phyloP scores from a whole-genome alignment of 2,329 filamentous ascomycete species.

The Venturia effusa region DNA sequence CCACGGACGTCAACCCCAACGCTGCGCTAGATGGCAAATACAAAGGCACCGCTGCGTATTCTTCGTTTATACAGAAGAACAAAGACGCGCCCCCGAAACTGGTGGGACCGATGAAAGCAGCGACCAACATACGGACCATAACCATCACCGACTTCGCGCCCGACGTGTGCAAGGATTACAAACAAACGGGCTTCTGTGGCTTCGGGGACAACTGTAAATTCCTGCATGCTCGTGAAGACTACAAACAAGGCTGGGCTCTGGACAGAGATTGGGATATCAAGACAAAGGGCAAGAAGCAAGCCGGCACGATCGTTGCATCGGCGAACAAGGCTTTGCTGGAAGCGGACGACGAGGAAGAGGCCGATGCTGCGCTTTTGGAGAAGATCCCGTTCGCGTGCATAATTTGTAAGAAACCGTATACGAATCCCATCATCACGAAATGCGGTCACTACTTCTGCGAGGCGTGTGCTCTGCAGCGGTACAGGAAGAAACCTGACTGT shows the following conservation, averaged over 20 bases:
- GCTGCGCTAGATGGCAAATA: slow-evolving; percentile 51
- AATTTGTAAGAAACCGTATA: slow-evolving; percentile 72
- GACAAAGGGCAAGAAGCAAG: slow-evolving; percentile 49
- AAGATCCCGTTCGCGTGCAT: slow-evolving; percentile 85
- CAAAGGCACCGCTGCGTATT: slow-evolving; percentile 62
- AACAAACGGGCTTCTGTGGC: slow-evolving; percentile 50
- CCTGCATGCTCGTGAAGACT: slow-evolving; percentile 64
- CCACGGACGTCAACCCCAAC: background rate
- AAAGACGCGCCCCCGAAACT: slow-evolving; percentile 57
- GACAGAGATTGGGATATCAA: slow-evolving; percentile 88
- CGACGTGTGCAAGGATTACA: slow-evolving; percentile 78
- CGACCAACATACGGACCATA: slow-evolving; percentile 81
- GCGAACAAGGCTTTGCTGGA: slow-evolving; percentile 39
- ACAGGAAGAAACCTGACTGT: slow-evolving; percentile 77
- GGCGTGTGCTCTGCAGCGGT: slow-evolving; percentile 73
- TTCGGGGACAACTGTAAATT: slow-evolving; percentile 78
- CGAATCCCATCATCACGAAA: slow-evolving; percentile 70
- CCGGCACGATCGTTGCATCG: slow-evolving; percentile 43
- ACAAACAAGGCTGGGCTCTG: slow-evolving; percentile 89
- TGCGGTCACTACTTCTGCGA: slow-evolving; percentile 97
- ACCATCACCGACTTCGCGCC: slow-evolving; percentile 86
- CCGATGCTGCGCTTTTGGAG: slow-evolving; percentile 63
- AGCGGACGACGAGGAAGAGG: slow-evolving; percentile 34
- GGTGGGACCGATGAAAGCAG: slow-evolving; percentile 78
- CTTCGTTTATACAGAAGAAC: slow-evolving; percentile 70